Percentiles rank a stretch among this genome's conserved stretches.
These are phyloP conservation scores for Podospora tetraspora DNA, from an alignment of 495 filamentous ascomycete genomes.

Conservation along the genomic window DNA sequence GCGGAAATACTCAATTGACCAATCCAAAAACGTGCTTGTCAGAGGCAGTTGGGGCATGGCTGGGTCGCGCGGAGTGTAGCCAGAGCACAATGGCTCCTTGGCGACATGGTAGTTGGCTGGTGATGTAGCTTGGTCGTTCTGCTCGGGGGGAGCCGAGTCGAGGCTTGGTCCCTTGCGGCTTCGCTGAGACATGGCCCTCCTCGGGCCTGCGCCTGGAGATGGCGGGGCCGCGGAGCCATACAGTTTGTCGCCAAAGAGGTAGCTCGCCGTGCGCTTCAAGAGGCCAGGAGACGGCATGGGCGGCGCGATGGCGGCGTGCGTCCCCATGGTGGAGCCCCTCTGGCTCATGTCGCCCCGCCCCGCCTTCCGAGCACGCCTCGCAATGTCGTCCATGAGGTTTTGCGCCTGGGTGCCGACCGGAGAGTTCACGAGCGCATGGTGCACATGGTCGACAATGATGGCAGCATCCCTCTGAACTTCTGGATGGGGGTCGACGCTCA, in stretches of 20 bases:
- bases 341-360: conserved; percentile 45
- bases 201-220: conserved; percentile 25
- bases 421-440: conserved; percentile 70
- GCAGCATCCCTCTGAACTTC: conserved; percentile 82
- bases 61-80: conserved; percentile 58
- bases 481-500: conserved; percentile 91
- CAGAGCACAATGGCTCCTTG: conserved; percentile 66
- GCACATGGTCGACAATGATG: conserved; percentile 76
- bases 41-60: conserved; percentile 62
- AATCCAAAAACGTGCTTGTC: conserved; percentile 80
- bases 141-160: conserved; percentile 60
- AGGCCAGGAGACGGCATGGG: conserved; percentile 43
- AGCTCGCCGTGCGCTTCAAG: conserved; percentile 50
- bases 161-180: conserved; percentile 59
- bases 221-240: conserved; percentile 30
- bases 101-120: conserved; percentile 70
- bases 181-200: conserved; percentile 40
- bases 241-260: conserved; percentile 54
- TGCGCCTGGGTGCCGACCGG: conserved; percentile 65
- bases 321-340: conserved; percentile 38
- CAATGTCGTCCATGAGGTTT: conserved; percentile 69
- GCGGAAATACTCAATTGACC: conserved; percentile 97
- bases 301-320: conserved; percentile 34
- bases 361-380: conserved; percentile 46
- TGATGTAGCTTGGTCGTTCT: conserved; percentile 62